These are phyloP conservation scores for Protomyces pachydermus DNA, from an alignment of 1,139 yeast genomes.

Conservation along the genomic window DNA sequence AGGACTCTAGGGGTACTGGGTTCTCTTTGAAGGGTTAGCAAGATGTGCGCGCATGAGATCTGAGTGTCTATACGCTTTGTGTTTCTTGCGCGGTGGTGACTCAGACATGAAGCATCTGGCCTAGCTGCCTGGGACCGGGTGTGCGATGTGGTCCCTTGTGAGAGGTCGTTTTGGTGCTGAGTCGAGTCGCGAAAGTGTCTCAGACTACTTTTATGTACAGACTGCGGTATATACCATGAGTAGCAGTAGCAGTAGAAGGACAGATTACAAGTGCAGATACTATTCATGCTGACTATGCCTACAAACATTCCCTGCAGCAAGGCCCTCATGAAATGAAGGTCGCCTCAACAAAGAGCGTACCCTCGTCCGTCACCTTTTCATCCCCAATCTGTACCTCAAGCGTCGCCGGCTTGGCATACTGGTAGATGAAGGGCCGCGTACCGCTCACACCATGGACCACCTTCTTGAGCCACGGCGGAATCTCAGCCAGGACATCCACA, in stretches of 20 bases:
- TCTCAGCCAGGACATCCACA: slow-evolving; percentile 96
- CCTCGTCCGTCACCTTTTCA: slow-evolving; percentile 43
- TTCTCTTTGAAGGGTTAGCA: not conserved
- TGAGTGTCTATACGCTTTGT: not conserved
- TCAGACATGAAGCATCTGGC: not conserved
- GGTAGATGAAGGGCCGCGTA: slow-evolving; percentile 90
- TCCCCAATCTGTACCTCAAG: slow-evolving; percentile 36
- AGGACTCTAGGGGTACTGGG: not conserved
- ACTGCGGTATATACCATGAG: too few species aligned
- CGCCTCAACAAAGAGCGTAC: slow-evolving; percentile 55
- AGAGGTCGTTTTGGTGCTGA: too few species aligned
- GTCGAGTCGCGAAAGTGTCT: too few species aligned
- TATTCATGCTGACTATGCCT: too few species aligned
- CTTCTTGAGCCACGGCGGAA: slow-evolving; percentile 87
- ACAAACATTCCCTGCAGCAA: not conserved
- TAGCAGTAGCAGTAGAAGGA: too few species aligned
- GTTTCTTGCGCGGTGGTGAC: not conserved
- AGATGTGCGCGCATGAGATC: not conserved
- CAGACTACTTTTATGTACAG: too few species aligned
- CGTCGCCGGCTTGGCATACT: slow-evolving; percentile 60
- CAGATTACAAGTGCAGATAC: too few species aligned
- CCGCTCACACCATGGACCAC: slow-evolving; percentile 94
- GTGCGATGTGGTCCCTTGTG: too few species aligned
- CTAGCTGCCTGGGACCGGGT: not conserved
- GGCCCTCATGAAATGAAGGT: slow-evolving; percentile 48